These are phyloP conservation scores for Eragrostis tef DNA, from an alignment of 202 grass and related monocot species.

Conservation along the genomic window DNA sequence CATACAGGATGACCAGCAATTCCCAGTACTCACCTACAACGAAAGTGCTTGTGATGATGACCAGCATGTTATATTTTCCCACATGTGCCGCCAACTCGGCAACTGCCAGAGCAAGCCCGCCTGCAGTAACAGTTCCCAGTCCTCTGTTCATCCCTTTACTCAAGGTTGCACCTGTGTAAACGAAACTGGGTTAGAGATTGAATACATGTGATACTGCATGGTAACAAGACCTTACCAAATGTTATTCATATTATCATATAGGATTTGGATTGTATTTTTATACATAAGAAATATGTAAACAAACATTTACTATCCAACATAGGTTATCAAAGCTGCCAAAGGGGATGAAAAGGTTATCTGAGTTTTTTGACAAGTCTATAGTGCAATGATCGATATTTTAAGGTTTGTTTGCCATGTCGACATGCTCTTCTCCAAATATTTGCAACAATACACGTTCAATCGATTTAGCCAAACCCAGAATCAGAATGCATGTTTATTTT, in stretches of 20 bases:
- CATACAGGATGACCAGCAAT: conserved; percentile 35
- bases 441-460: background rate
- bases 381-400: background rate
- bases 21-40: conserved; percentile 57
- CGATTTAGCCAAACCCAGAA: background rate
- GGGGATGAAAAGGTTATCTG: no score
- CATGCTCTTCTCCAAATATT: background rate
- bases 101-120: background rate
- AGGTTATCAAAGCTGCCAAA: background rate
- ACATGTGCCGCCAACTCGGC: conserved; percentile 56
- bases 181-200: background rate
- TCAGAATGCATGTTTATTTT: no score
- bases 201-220: background rate
- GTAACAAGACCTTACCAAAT: background rate
- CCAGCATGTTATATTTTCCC: conserved; percentile 50
- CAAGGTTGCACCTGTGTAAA: conserved; percentile 38
- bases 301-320: background rate
- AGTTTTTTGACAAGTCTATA: background rate
- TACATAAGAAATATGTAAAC: background rate
- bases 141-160: background rate
- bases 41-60: conserved; percentile 70
- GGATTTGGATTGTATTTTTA: background rate
- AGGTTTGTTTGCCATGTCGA: background rate
- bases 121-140: background rate
- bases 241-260: background rate